Evolutionary conservation across 2,329 filamentous ascomycete genomes (phyloP), one percentile per base, ranked within the genome.

Genomic region (Trichophyton verrucosum): DNA sequence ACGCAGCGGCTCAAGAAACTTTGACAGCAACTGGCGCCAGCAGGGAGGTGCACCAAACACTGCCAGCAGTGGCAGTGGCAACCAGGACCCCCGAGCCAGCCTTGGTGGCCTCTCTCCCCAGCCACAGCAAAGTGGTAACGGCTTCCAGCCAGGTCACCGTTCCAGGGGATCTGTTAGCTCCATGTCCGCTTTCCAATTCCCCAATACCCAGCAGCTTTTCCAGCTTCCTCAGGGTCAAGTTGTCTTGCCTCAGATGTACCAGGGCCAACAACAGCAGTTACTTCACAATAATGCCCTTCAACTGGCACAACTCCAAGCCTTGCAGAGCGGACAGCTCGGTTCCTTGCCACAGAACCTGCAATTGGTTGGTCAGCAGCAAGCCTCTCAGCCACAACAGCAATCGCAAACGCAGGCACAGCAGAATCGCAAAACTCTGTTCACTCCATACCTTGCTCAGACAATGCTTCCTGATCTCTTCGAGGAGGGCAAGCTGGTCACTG

Each of bases 11-110:
- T 99, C 94, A 24, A 86, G 94, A 65, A 99, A 97, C 76, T 97
- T 97, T 70, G 94, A 99, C 67, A 86, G 91, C 69, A 99, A 99
- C 76, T 99, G 94, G 94, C 88, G 94, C 69, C 95, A 91, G 70
- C 91, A 88, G 67, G 82, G 82, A 65, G 69, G 71, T 60, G 77
- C 79, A 62, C 69, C 69, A 30, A 75, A 77, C 66, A 67, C 64
- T 58, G 77, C 77, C 62, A 75, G 75, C 63, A 30, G 27, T 5
- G 6, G 27, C 27, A 30, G 27, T 30, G 27, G 27, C 27, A 79
- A 79, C 67, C 81, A 81, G 68, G 70, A 72, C 66, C 80, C 82
- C 65, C 80, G 85, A 77, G 82, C 82, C 61, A 83, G 81, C 68
- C n/a, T 44, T 17, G 5, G 40, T 17, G n/a, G n/a, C 7, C 13